Conservation (phyloP, 768 basidiomycete genomes). For the Sarcodon sp. region DNA sequence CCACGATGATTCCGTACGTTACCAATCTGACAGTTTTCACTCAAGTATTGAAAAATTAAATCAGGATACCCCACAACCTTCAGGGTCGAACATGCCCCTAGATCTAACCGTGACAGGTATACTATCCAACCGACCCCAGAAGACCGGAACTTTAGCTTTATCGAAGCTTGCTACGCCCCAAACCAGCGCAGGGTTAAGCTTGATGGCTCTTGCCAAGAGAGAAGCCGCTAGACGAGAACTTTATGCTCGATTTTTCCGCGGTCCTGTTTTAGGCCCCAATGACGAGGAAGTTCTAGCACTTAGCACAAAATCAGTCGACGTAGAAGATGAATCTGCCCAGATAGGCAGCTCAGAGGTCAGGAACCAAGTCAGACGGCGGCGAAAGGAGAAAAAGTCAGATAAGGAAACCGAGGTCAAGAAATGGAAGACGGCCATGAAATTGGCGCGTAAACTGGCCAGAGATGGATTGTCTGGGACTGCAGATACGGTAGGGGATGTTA, state of each 20-base stretch:
- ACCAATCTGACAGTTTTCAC: neutral
- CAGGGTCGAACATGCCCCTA: conserved; percentile 12
- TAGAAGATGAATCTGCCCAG: neutral
- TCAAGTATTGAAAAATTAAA: neutral
- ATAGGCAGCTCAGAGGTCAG: neutral
- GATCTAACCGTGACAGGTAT: conserved; percentile 65
- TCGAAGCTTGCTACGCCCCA: conserved; percentile 27
- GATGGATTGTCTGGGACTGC: no score
- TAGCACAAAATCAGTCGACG: conserved; percentile 6
- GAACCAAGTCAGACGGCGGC: neutral
- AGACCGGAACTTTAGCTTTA: conserved; percentile 32
- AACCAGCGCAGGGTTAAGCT: conserved; percentile 28
- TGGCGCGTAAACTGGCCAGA: no score
- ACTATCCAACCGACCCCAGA: conserved; percentile 56
- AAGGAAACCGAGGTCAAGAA: conserved; percentile 1
- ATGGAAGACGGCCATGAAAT: conserved; percentile 1
- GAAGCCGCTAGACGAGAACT: conserved; percentile 65
- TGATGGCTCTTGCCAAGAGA: conserved; percentile 57
- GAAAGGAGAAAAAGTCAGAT: conserved; percentile 2
- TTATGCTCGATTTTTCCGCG: conserved; percentile 75
- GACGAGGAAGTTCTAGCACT: conserved; percentile 6
- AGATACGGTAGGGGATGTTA: no score
- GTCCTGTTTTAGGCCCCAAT: conserved; percentile 51
- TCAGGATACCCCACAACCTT: neutral
- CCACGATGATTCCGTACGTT: conserved; percentile 17